A percentile compares a stretch with the other conserved stretches of the same genome.
phyloP scores from a whole-genome alignment of 1,284 basidiomycete species.

The Anthracocystis walkeri region DNA sequence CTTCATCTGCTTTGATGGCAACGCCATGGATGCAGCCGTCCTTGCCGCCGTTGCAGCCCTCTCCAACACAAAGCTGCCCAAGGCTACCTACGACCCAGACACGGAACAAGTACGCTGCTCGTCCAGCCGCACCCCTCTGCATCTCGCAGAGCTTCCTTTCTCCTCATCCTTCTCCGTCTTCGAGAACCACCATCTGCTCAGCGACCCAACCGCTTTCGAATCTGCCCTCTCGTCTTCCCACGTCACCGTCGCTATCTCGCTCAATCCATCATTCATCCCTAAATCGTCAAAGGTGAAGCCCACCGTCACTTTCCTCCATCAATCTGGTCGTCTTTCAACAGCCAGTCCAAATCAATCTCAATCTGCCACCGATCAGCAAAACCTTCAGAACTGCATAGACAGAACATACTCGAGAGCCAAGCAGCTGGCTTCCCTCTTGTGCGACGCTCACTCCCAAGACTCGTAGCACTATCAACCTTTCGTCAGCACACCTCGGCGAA shows the following conservation, averaged over 20 bases:
- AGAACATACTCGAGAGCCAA: constrained; percentile 24
- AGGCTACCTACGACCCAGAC: constrained; percentile 80
- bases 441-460: constrained; percentile 18
- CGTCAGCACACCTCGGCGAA: not conserved
- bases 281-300: constrained; percentile 17
- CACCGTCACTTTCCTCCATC: constrained; percentile 33
- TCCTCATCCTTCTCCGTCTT: constrained; percentile 84
- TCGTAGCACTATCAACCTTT: not conserved
- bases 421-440: constrained; percentile 19
- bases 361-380: constrained; percentile 25
- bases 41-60: constrained; percentile 88
- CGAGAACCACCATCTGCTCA: constrained; percentile 77
- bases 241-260: constrained; percentile 44
- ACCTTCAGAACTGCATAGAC: constrained; percentile 41
- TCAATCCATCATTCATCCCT: constrained; percentile 11
- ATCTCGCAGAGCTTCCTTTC: constrained; percentile 74
- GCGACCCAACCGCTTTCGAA: constrained; percentile 90
- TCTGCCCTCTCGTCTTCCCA: constrained; percentile 77
- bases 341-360: constrained; percentile 2
- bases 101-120: constrained; percentile 78
- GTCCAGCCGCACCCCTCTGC: constrained; percentile 73
- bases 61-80: constrained; percentile 78
- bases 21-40: constrained; percentile 89
- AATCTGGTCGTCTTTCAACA: constrained; percentile 37
- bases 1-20: constrained; percentile 97